Conservation (phyloP, 225 moss, liverwort and hornwort species). For the Asterella californica region DNA sequence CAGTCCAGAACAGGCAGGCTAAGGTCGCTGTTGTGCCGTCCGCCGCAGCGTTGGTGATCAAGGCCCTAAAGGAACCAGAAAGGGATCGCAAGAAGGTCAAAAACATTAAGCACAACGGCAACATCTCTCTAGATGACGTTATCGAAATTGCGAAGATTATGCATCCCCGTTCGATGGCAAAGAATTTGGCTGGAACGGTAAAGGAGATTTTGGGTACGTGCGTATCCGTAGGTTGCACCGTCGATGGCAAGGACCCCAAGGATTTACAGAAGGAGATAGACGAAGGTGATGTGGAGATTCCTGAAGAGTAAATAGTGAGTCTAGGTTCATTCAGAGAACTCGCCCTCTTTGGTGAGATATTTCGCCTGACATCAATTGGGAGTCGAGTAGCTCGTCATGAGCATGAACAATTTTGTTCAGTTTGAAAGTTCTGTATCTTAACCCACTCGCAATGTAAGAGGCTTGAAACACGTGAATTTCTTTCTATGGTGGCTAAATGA, state of each 20-base stretch:
- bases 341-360: neutral
- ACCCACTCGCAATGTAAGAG: neutral
- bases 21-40: slow-evolving; percentile 82
- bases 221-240: slow-evolving; percentile 71
- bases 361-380: neutral
- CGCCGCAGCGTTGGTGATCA: slow-evolving; percentile 70
- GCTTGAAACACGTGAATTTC: too few species aligned
- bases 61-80: slow-evolving; percentile 74
- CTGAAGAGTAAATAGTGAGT: slow-evolving; percentile 36
- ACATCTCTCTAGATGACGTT: slow-evolving; percentile 65
- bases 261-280: slow-evolving; percentile 67
- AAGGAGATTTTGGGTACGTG: slow-evolving; percentile 84
- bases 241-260: slow-evolving; percentile 71
- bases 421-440: neutral
- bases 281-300: slow-evolving; percentile 70
- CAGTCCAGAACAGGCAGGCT: slow-evolving; percentile 76
- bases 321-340: neutral
- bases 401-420: neutral
- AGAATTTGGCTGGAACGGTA: slow-evolving; percentile 57
- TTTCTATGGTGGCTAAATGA: too few species aligned
- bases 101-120: slow-evolving; percentile 75
- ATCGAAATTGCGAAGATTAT: slow-evolving; percentile 74
- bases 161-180: slow-evolving; percentile 71
- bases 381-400: neutral
- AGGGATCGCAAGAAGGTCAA: slow-evolving; percentile 80